These are phyloP conservation scores for Beauveria pseudobassiana DNA, from an alignment of 2,329 filamentous ascomycete species.

Conservation along the genomic window DNA sequence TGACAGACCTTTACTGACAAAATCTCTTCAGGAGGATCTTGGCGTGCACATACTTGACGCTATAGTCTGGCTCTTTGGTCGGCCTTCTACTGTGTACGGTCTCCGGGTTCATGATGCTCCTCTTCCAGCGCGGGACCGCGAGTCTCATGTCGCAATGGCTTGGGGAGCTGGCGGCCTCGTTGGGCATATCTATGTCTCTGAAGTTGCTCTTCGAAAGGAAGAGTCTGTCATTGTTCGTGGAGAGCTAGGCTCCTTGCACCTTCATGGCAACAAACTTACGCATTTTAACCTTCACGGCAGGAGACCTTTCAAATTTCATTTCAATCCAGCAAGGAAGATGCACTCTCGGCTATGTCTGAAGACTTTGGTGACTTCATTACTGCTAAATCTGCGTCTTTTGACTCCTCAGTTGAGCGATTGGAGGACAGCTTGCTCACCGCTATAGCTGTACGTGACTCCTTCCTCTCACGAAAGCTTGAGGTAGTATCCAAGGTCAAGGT, in stretches of 20 bases:
- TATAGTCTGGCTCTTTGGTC: constrained; percentile 1
- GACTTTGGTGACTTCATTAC: not conserved
- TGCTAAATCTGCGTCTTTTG: not conserved
- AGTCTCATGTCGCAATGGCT: not conserved
- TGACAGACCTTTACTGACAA: not conserved
- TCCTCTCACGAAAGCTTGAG: too few species aligned
- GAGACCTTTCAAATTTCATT: not conserved
- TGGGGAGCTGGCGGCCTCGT: not conserved
- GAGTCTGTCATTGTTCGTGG: not conserved
- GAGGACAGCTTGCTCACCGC: not conserved
- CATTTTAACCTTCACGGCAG: not conserved
- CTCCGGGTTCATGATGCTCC: not conserved
- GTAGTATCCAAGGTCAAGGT: too few species aligned
- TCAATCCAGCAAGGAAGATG: not conserved
- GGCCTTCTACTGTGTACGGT: not conserved
- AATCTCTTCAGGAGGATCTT: not conserved
- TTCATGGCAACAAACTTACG: not conserved
- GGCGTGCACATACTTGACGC: constrained; percentile 2
- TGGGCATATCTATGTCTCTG: not conserved
- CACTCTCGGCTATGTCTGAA: not conserved
- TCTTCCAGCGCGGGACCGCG: not conserved
- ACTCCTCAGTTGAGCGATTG: not conserved
- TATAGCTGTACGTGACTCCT: not conserved
- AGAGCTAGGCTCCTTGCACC: not conserved
- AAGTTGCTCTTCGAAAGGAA: constrained; percentile 1